These are phyloP conservation scores for Populus davidiana DNA, from an alignment of 345 rosid genomes.

Conservation along the genomic window DNA sequence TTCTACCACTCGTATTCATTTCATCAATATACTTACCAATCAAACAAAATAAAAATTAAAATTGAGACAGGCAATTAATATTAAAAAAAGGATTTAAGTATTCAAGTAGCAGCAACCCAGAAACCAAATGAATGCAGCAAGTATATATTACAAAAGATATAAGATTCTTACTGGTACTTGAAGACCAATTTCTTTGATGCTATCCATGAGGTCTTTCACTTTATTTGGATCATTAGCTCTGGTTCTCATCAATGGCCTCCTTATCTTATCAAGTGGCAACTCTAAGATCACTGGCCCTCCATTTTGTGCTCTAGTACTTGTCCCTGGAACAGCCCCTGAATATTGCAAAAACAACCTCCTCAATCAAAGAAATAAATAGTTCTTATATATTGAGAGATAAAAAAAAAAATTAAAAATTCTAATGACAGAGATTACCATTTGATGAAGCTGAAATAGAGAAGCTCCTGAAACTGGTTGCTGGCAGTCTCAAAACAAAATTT, in stretches of 20 bases:
- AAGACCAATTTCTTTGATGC: constrained; percentile 72
- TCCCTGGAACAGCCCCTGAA: constrained; percentile 36
- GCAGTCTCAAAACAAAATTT: constrained; percentile 45
- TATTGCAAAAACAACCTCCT: neutral
- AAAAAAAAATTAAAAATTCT: neutral
- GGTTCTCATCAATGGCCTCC: constrained; percentile 80
- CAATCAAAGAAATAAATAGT: neutral
- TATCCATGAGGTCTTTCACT: constrained; percentile 82
- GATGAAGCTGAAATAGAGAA: constrained; percentile 64
- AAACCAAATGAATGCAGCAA: neutral
- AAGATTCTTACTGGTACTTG: constrained; percentile 67
- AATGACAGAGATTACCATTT: constrained; percentile 40
- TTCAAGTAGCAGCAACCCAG: neutral
- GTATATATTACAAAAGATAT: neutral
- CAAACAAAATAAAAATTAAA: too few relatives aligned
- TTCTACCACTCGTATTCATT: too few relatives aligned
- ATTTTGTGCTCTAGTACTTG: constrained; percentile 18
- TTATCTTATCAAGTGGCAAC: constrained; percentile 69
- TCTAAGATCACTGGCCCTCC: constrained; percentile 66
- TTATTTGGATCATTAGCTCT: constrained; percentile 78
- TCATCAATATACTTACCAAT: too few relatives aligned
- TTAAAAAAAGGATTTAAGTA: neutral
- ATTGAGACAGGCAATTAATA: too few relatives aligned
- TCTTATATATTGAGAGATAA: neutral
- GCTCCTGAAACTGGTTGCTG: constrained; percentile 38